These are phyloP conservation scores for Aspergillus flavus DNA, from an alignment of 2,329 filamentous ascomycete species.

Conservation along the genomic window DNA sequence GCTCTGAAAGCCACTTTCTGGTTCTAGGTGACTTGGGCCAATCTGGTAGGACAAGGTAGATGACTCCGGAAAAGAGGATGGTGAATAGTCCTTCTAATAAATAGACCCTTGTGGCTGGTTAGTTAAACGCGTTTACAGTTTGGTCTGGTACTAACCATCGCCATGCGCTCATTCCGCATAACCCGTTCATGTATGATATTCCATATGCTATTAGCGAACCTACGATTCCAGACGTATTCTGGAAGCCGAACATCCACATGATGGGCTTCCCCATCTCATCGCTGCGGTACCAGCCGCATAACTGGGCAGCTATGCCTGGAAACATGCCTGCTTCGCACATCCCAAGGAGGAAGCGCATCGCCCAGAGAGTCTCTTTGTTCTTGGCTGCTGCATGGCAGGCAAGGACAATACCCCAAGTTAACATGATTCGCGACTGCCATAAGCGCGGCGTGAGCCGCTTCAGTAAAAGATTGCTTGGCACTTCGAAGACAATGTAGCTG, in stretches of 20 bases:
- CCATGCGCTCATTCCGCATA: constrained; percentile 15
- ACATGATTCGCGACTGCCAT: constrained; percentile 17
- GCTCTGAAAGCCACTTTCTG: constrained; percentile 15
- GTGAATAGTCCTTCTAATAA: constrained; percentile 19
- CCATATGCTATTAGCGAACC: constrained; percentile 14
- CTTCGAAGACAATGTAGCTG: constrained; percentile 20
- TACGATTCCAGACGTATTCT: constrained; percentile 16
- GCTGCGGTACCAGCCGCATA: constrained; percentile 20
- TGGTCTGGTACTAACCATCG: constrained; percentile 7
- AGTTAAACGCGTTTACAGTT: not conserved
- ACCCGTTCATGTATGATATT: constrained; percentile 18
- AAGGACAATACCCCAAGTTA: constrained; percentile 15
- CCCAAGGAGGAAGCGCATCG: constrained; percentile 14
- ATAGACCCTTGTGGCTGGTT: constrained; percentile 11
- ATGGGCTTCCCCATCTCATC: constrained; percentile 18
- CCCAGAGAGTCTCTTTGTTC: constrained; percentile 14
- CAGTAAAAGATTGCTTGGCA: constrained; percentile 15
- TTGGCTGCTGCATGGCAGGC: constrained; percentile 17
- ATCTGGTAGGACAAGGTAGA: constrained; percentile 16
- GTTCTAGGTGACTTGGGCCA: constrained; percentile 15
- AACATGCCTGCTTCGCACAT: constrained; percentile 20
- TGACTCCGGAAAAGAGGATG: constrained; percentile 14
- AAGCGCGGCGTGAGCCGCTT: constrained; percentile 16
- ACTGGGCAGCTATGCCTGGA: constrained; percentile 15
- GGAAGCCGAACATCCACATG: constrained; percentile 21